Conservation (phyloP, 192 early-diverging fungal genomes). For the Coemansia sp. region DNA sequence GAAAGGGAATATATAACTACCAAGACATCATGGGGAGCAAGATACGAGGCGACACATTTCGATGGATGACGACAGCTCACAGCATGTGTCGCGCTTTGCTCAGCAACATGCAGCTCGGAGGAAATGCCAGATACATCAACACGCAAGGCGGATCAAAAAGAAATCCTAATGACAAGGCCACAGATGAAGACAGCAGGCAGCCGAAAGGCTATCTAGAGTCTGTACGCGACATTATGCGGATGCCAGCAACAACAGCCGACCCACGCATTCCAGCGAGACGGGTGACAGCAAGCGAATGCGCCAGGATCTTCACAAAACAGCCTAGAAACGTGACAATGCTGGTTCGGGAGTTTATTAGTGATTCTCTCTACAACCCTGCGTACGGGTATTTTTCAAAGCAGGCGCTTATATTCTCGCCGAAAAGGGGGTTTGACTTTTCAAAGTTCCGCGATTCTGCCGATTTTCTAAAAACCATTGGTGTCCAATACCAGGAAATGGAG, state of each 20-base stretch:
- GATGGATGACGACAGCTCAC: background rate
- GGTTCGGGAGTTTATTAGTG: slow-evolving; percentile 88
- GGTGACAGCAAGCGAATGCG: slow-evolving; percentile 46
- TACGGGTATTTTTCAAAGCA: slow-evolving; percentile 99
- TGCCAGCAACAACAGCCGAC: slow-evolving; percentile 48
- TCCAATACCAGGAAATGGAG: slow-evolving; percentile 80
- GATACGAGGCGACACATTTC: background rate
- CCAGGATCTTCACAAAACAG: slow-evolving; percentile 27
- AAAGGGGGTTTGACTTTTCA: slow-evolving; percentile 63
- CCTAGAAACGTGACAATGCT: slow-evolving; percentile 69
- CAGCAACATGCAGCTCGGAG: background rate
- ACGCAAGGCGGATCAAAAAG: background rate
- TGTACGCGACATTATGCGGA: slow-evolving; percentile 40
- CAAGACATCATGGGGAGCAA: background rate
- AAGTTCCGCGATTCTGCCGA: slow-evolving; percentile 68
- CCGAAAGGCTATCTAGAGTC: slow-evolving; percentile 40
- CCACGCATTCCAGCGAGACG: slow-evolving; percentile 31
- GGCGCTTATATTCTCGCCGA: slow-evolving; percentile 76
- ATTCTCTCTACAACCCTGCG: slow-evolving; percentile 91
- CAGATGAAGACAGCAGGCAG: background rate
- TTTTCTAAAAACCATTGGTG: slow-evolving; percentile 71
- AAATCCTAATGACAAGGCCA: background rate
- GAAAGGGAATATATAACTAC: background rate
- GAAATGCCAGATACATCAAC: background rate
- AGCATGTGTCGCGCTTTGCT: background rate